Conservation (phyloP, 768 basidiomycete genomes). For the Lactarius hatsudake region DNA sequence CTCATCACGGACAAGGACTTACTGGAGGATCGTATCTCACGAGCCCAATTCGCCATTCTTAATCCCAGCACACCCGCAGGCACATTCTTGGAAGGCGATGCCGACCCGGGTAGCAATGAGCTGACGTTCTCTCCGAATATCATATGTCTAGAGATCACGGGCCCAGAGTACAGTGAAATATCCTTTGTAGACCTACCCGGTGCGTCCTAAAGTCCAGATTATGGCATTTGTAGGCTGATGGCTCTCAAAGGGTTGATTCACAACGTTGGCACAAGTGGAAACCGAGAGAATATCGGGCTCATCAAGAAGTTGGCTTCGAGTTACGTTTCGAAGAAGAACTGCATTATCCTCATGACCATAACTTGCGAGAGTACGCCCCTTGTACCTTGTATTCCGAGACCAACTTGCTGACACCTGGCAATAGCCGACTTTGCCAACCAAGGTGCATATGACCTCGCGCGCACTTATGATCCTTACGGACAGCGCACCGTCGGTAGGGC, state of each 20-base stretch:
- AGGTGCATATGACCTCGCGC: constrained; percentile 32
- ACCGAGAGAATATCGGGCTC: constrained; percentile 27
- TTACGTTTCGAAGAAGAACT: constrained; percentile 28
- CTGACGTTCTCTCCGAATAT: constrained; percentile 29
- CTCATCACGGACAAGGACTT: background rate
- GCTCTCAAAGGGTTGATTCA: constrained; percentile 28
- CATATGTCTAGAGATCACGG: constrained; percentile 32
- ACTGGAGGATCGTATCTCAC: constrained; percentile 7
- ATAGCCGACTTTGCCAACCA: constrained; percentile 37
- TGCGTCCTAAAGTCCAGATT: constrained; percentile 3
- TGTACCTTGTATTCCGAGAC: background rate
- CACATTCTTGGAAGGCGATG: background rate
- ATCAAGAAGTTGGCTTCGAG: constrained; percentile 26
- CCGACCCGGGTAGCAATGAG: background rate
- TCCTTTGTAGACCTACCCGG: constrained; percentile 35
- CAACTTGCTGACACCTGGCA: background rate
- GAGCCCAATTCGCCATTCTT: constrained; percentile 20
- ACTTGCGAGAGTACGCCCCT: constrained; percentile 31
- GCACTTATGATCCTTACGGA: constrained; percentile 28
- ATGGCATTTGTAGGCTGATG: background rate
- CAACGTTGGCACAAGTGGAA: constrained; percentile 27
- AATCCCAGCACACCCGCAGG: constrained; percentile 10
- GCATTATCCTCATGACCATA: constrained; percentile 32
- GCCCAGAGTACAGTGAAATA: constrained; percentile 32
- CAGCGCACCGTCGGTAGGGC: constrained; percentile 30